Evolutionary conservation across 176 grass and related monocot genomes (phyloP).

Genomic region (Avena insularis): DNA sequence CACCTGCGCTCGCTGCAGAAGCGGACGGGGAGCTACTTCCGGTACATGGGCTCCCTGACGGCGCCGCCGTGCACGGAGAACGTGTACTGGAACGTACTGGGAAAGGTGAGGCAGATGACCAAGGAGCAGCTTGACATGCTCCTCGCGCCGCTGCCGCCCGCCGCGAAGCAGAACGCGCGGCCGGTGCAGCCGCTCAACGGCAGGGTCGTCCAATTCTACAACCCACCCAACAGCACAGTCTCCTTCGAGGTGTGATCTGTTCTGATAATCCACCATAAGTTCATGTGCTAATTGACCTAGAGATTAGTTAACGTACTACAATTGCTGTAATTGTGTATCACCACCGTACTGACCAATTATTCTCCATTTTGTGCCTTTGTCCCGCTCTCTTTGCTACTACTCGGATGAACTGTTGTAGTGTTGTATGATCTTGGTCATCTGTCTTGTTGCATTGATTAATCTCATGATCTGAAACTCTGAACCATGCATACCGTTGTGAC

Average conservation of each 20-base stretch:
- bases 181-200: constrained; percentile 69
- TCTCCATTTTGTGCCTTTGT: background rate
- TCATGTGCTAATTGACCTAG: constrained; percentile 22
- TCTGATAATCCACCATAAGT: background rate
- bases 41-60: constrained; percentile 77
- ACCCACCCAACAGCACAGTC: constrained; percentile 43
- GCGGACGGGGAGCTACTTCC: constrained; percentile 66
- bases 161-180: constrained; percentile 34
- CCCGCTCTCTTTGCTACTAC: background rate
- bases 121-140: constrained; percentile 59
- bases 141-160: constrained; percentile 36
- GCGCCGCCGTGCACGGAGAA: constrained; percentile 81
- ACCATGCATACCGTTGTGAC: background rate
- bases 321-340: constrained; percentile 12
- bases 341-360: background rate
- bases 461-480: background rate
- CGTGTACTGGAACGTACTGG: constrained; percentile 73
- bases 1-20: constrained; percentile 56
- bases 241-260: constrained; percentile 28
- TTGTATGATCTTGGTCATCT: background rate
- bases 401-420: background rate
- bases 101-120: constrained; percentile 68
- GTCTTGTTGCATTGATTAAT: background rate
- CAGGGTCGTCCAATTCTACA: constrained; percentile 58
- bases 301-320: background rate